Conservation (phyloP, 2,329 filamentous ascomycete species). For the Calonectria pteridis region DNA sequence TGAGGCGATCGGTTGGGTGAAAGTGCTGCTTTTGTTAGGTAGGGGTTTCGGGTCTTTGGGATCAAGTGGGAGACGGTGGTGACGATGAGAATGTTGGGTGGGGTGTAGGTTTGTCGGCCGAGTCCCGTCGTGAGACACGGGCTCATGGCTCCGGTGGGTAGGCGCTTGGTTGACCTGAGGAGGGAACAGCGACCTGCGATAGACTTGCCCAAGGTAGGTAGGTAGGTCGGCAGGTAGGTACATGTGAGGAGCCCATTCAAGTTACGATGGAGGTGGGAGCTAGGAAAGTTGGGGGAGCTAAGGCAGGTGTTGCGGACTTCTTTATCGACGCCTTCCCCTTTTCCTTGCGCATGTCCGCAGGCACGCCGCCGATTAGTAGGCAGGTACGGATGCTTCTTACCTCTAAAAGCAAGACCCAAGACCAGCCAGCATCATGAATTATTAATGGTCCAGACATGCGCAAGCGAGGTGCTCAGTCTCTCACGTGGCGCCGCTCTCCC, state of each 20-base stretch:
- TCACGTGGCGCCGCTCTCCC: neutral
- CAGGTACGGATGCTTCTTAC: neutral
- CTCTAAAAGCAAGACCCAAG: neutral
- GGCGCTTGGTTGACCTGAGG: neutral
- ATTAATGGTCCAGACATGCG: conserved; percentile 12
- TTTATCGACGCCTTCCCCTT: neutral
- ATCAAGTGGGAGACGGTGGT: neutral
- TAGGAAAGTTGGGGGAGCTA: neutral
- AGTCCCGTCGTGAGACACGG: conserved; percentile 12
- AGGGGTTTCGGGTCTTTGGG: conserved; percentile 7
- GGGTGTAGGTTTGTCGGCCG: conserved; percentile 18
- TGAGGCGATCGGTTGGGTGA: conserved; percentile 12
- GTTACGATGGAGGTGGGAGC: neutral
- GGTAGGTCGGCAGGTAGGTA: neutral
- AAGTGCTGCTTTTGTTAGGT: neutral
- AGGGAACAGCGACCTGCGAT: neutral
- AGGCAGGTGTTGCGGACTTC: neutral
- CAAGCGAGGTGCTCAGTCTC: neutral
- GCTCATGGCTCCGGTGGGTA: neutral
- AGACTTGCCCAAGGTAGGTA: neutral
- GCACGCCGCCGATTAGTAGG: neutral
- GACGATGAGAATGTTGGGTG: neutral
- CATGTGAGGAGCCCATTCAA: neutral
- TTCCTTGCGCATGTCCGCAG: neutral
- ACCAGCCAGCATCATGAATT: neutral